Evolutionary conservation across 2,329 filamentous ascomycete species (phyloP).

Genomic region (Fusarium kyushuense): DNA sequence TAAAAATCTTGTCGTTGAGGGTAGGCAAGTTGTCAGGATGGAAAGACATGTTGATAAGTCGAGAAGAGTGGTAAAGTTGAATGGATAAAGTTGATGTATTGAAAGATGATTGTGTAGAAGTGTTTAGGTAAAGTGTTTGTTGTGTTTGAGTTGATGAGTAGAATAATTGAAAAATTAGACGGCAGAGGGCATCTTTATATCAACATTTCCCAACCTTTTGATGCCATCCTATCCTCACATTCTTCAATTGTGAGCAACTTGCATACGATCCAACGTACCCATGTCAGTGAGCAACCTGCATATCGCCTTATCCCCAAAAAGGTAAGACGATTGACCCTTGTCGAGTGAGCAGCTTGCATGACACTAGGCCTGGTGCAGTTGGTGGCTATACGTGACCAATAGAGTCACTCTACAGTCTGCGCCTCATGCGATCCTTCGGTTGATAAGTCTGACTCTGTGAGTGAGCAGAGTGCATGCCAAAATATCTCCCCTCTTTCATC

Average conservation of each 20-base stretch:
- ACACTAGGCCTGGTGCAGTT: conserved; percentile 12
- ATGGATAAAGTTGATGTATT: too few relatives aligned
- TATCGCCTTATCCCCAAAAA: background rate
- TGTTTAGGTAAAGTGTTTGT: background rate
- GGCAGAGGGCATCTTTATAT: background rate
- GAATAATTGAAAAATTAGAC: background rate
- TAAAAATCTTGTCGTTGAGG: conserved; percentile 18
- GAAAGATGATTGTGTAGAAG: too few relatives aligned
- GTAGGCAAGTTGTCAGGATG: conserved; percentile 19
- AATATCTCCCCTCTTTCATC: conserved; percentile 14
- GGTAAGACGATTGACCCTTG: background rate
- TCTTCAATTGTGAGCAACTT: conserved; percentile 11
- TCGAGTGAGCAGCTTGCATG: conserved; percentile 33
- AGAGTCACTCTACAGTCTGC: background rate
- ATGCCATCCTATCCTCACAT: background rate
- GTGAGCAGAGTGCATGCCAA: conserved; percentile 53
- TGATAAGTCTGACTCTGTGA: conserved; percentile 17
- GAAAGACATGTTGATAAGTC: conserved; percentile 19
- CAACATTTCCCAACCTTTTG: accelerated
- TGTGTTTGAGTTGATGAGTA: background rate
- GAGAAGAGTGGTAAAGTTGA: background rate
- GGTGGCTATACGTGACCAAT: background rate
- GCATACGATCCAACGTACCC: background rate
- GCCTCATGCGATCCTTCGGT: conserved; percentile 9
- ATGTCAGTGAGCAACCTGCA: conserved; percentile 17